A percentile compares a stretch with the other conserved stretches of the same genome.
These are phyloP conservation scores for Pedinophyceae sp. DNA, from an alignment of 139 green algal species.

Conservation along the genomic window DNA sequence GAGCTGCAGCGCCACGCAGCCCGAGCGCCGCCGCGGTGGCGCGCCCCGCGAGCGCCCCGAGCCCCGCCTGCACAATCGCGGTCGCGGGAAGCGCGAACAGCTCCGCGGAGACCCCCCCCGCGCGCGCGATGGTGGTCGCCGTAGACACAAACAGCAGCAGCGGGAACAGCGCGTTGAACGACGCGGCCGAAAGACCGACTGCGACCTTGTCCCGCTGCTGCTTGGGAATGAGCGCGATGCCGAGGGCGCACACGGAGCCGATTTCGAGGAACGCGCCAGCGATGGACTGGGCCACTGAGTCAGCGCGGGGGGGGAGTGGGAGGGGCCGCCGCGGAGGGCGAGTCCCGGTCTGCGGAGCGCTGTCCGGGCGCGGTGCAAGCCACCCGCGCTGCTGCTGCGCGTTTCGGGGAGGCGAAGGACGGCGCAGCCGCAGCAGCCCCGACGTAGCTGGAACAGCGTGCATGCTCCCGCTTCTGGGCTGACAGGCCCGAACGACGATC, in stretches of 20 bases:
- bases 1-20: constrained; percentile 2
- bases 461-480: too few relatives aligned
- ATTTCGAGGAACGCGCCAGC: too few relatives aligned
- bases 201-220: background rate
- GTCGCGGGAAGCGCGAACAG: background rate
- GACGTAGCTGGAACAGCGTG: too few relatives aligned
- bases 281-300: too few relatives aligned
- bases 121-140: background rate
- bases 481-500: too few relatives aligned
- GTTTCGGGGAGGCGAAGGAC: too few relatives aligned
- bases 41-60: background rate
- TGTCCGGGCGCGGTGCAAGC: too few relatives aligned
- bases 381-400: too few relatives aligned
- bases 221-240: background rate
- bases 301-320: too few relatives aligned
- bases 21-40: background rate
- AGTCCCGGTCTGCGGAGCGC: too few relatives aligned
- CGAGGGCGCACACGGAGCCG: background rate
- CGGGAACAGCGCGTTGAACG: background rate
- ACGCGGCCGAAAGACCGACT: background rate
- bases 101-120: background rate
- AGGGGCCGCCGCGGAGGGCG: too few relatives aligned
- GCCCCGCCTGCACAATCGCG: background rate
- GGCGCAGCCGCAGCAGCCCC: too few relatives aligned
- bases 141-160: background rate